Conservation (phyloP, 495 filamentous ascomycete species). For the Hyaloscypha bicolor region DNA sequence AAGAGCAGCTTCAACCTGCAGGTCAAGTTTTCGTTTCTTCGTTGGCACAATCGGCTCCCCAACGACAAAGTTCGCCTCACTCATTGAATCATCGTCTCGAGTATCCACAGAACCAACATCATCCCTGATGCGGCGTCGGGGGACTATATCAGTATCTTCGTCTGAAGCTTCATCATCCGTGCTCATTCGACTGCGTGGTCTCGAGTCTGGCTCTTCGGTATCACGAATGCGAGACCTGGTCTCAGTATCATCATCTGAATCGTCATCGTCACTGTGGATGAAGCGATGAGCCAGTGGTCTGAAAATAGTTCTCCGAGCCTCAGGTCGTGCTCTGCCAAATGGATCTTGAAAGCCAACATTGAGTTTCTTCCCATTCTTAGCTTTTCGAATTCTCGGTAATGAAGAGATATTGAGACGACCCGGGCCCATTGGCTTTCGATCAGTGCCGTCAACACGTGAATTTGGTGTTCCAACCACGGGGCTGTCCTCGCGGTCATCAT, state of each 20-base stretch:
- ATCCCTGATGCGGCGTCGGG: constrained; percentile 8
- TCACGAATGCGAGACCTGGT: constrained; percentile 68
- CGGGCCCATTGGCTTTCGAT: constrained; percentile 41
- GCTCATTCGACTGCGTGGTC: constrained; percentile 77
- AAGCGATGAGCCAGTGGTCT: constrained; percentile 60
- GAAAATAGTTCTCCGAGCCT: constrained; percentile 43
- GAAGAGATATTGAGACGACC: constrained; percentile 61
- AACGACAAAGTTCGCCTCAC: constrained; percentile 52
- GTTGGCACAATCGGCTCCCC: constrained; percentile 45
- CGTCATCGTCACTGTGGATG: constrained; percentile 53
- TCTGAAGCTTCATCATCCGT: constrained; percentile 66
- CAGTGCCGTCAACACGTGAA: constrained; percentile 60
- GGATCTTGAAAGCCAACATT: constrained; percentile 77
- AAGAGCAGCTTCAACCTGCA: constrained; percentile 60
- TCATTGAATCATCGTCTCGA: constrained; percentile 58
- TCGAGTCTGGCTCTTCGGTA: constrained; percentile 81
- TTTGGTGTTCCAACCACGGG: constrained; percentile 67
- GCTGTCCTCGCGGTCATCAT: constrained; percentile 52
- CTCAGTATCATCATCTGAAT: constrained; percentile 67
- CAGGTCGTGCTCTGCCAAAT: constrained; percentile 65
- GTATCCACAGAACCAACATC: constrained; percentile 38
- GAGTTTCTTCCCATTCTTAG: constrained; percentile 58
- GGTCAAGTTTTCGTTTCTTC: constrained; percentile 71
- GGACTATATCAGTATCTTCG: constrained; percentile 43
- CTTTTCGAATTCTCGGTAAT: constrained; percentile 74